Evolutionary conservation across 345 rosid species (phyloP).

Genomic region (Citrus medica): DNA sequence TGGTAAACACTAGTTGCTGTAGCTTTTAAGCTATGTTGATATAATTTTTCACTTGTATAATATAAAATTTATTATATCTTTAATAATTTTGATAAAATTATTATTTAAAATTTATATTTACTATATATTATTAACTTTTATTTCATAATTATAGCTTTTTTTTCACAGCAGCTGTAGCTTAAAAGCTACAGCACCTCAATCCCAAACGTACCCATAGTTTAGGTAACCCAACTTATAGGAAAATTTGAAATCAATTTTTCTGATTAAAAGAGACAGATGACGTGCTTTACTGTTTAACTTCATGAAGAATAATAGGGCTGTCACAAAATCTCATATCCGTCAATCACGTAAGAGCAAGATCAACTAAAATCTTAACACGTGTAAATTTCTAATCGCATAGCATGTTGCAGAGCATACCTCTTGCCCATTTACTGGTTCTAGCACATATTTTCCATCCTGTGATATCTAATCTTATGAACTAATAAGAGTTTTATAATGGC

Average conservation of each 20-base stretch:
- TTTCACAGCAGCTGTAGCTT: too few species aligned
- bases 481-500: not conserved
- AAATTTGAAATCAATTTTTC: not conserved
- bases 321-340: not conserved
- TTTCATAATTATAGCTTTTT: too few species aligned
- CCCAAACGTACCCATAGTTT: too few species aligned
- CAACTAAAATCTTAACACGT: not conserved
- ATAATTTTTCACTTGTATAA: too few species aligned
- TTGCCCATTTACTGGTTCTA: not conserved
- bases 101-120: too few species aligned
- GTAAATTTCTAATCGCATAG: not conserved
- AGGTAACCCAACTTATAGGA: not conserved
- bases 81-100: too few species aligned
- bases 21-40: too few species aligned
- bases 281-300: not conserved
- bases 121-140: too few species aligned
- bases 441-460: not conserved
- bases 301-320: not conserved
- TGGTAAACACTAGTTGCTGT: too few species aligned
- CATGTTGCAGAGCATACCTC: not conserved
- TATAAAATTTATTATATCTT: too few species aligned
- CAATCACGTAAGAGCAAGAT: not conserved
- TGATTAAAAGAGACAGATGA: not conserved
- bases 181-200: too few species aligned
- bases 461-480: not conserved